Base-by-base conservation (phyloP, 345 rosid species). In the Salix brachista region DNA sequence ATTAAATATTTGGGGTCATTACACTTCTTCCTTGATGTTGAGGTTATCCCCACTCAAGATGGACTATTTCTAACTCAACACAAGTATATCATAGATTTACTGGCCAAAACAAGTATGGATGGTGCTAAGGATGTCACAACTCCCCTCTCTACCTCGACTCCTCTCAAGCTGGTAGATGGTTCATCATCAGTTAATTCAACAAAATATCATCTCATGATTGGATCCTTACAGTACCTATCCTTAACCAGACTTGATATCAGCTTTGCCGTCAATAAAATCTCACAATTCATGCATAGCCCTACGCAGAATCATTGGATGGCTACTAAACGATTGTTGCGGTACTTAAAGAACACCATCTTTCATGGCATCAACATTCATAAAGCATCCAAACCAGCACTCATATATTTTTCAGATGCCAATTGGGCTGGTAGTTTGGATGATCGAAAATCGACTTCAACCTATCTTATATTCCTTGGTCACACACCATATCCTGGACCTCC, bases 91-190 rank as follows among this genome's bases (percentile, higher is more conserved):
- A 0, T 0, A 0, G 21, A 50, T 0, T 17, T 50, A 4, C 8
- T 50, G 0, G 19, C n/a, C 0, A 50, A 17, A 4, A 16, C 56
- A 0, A 17, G 2, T 17, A 50, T 50, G n/a, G 56, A 4, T 17
- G n/a, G 56, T 4, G 56, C n/a, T 5, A 50, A 14, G 7, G 56
- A 50, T 50, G 56, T 17, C 1, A 50, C 2, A 14, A 50, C 56
- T 0, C n/a, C 8, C 0, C 3, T 50, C 8, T 50, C 3, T 14
- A 3, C 6, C 6, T 17, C n/a, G 2, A 2, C 6, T 6, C 8
- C n/a, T 50, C 6, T 50, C 1, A 1, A 17, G 1, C 6, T 50
- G 2, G 8, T 6, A 3, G 54, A 48, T 48, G 21, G 8, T 0
- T 17, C 54, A 1, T 1, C 54, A 1, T 5, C 8, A 14, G 8